phyloP scores from a whole-genome alignment of 495 filamentous ascomycete genomes.

The Pseudevernia furfuracea region DNA sequence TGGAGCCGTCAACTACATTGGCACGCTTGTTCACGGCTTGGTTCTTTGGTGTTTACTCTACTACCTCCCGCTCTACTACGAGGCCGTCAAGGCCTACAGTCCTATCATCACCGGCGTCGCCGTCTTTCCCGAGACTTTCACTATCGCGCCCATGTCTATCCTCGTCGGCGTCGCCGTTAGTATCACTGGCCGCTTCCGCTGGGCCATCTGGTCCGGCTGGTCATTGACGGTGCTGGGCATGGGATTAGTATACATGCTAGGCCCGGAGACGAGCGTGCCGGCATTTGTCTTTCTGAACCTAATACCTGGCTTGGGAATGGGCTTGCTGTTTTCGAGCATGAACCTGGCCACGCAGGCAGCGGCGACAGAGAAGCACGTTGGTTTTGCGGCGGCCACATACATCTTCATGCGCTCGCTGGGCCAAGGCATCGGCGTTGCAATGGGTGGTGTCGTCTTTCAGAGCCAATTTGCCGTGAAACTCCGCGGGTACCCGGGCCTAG shows the following conservation, averaged over 20 bases:
- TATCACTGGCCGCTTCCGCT: conserved; percentile 41
- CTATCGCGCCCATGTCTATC: conserved; percentile 34
- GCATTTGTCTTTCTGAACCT: conserved; percentile 45
- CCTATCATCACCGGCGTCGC: conserved; percentile 39
- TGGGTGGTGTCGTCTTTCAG: conserved; percentile 43
- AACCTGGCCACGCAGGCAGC: conserved; percentile 45
- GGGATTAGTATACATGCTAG: conserved; percentile 41
- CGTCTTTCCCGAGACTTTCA: conserved; percentile 44
- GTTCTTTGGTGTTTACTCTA: conserved; percentile 43
- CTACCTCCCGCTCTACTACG: conserved; percentile 45
- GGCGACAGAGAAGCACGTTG: conserved; percentile 35
- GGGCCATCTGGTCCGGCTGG: conserved; percentile 50
- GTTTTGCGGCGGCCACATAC: conserved; percentile 47
- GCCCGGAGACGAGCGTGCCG: conserved; percentile 35
- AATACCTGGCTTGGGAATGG: conserved; percentile 41
- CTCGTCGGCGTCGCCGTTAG: conserved; percentile 40
- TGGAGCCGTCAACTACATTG: conserved; percentile 37
- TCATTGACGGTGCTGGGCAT: conserved; percentile 39
- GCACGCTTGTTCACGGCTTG: conserved; percentile 43
- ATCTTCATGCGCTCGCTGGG: conserved; percentile 50
- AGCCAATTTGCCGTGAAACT: conserved; percentile 27
- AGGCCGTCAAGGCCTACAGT: conserved; percentile 43
- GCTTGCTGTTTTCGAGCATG: conserved; percentile 43
- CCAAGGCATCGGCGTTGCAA: conserved; percentile 47
- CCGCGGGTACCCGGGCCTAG: conserved; percentile 28